Conservation (phyloP, 2,329 filamentous ascomycete genomes). For the Teratosphaeria pseudoeucalypti region DNA sequence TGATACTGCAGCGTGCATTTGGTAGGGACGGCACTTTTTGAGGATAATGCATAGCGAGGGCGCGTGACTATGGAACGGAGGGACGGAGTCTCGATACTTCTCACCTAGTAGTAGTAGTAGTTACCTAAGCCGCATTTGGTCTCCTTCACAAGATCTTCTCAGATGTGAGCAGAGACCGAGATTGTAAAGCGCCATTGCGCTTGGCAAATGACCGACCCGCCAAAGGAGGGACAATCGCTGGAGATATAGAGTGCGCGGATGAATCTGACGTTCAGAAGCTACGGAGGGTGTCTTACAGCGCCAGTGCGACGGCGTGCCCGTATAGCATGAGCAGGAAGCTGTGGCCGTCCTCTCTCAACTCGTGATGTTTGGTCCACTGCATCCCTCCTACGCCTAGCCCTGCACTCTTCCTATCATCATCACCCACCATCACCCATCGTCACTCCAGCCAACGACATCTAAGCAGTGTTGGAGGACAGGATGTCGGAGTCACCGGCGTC, state of each 20-base stretch:
- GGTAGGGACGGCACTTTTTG: background rate
- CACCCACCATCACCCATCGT: background rate
- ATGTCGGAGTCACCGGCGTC: conserved; percentile 98
- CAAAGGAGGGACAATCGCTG: too few species aligned
- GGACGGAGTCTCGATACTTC: background rate
- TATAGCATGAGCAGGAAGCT: background rate
- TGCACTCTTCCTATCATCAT: background rate
- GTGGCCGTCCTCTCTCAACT: background rate
- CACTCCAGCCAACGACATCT: background rate
- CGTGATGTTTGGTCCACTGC: background rate
- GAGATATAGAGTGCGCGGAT: background rate
- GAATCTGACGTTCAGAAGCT: background rate
- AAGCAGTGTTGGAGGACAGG: conserved; percentile 56
- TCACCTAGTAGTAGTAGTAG: background rate
- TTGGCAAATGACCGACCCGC: too few species aligned
- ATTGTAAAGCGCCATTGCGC: background rate
- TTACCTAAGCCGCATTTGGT: background rate
- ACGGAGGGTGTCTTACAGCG: background rate
- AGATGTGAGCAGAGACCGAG: background rate
- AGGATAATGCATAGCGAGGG: background rate
- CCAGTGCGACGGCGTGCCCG: background rate
- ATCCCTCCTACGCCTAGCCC: background rate
- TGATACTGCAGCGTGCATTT: background rate
- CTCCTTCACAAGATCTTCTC: background rate
- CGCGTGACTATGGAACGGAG: background rate